Evolutionary conservation across 306 rosid species (phyloP).

Genomic region (Prunus davidiana): DNA sequence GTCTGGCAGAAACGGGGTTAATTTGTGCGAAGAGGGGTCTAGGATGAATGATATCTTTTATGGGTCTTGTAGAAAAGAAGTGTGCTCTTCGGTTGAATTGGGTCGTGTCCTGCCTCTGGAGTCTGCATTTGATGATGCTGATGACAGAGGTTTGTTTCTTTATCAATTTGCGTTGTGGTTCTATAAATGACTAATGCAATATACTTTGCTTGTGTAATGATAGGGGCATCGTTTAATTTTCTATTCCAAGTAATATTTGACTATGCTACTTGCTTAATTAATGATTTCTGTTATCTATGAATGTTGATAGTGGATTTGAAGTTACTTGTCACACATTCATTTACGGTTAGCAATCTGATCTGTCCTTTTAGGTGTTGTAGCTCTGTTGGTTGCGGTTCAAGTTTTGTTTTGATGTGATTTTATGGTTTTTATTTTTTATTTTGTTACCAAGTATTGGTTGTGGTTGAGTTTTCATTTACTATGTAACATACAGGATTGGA

Average conservation of each 20-base stretch:
- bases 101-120: conserved; percentile 38
- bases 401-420: too few species aligned
- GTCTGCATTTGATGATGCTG: conserved; percentile 42
- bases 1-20: conserved; percentile 28
- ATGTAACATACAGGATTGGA: conserved; percentile 41
- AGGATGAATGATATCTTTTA: conserved; percentile 35
- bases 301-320: background rate
- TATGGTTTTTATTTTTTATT: background rate
- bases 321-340: background rate
- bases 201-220: background rate
- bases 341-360: background rate
- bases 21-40: conserved; percentile 26
- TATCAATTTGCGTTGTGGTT: background rate
- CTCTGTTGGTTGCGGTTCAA: background rate
- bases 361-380: background rate
- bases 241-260: background rate
- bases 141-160: conserved; percentile 52
- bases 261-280: background rate
- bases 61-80: conserved; percentile 77
- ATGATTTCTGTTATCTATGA: background rate
- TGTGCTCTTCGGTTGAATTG: conserved; percentile 51
- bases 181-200: background rate
- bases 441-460: conserved; percentile 3
- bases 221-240: background rate
- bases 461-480: conserved; percentile 26